A percentile compares a stretch with the other conserved stretches of the same genome.
Conservation (phyloP, 352 stramenopile genomes). For the Aphanomyces invadans region DNA sequence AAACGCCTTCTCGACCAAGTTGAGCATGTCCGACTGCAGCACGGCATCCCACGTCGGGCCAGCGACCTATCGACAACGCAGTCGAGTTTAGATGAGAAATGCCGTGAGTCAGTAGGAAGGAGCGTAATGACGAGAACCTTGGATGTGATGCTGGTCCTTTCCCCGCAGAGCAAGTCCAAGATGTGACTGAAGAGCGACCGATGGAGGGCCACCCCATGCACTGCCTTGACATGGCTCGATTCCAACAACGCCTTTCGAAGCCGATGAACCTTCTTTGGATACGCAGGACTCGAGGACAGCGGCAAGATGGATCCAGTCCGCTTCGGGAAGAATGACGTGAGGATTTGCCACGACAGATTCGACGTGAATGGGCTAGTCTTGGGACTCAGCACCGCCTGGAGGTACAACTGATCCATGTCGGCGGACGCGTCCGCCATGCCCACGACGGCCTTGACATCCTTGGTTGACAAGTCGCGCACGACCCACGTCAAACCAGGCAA, state of each 20-base stretch:
- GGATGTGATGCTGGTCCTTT: background rate
- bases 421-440: background rate
- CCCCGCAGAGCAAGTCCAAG: background rate
- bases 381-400: slow-evolving; percentile 14
- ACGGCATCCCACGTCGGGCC: background rate
- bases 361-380: slow-evolving; percentile 11
- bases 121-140: background rate
- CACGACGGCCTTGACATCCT: slow-evolving; percentile 22
- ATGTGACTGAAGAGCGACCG: slow-evolving; percentile 8
- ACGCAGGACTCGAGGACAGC: slow-evolving; percentile 10
- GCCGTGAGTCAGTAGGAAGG: too few species aligned
- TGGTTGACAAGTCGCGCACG: slow-evolving; percentile 14
- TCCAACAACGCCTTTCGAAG: slow-evolving; percentile 13
- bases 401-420: slow-evolving; percentile 21
- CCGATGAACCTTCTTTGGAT: slow-evolving; percentile 15
- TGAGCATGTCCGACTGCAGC: background rate
- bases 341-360: slow-evolving; percentile 19
- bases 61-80: background rate
- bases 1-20: slow-evolving; percentile 10
- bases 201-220: slow-evolving; percentile 9
- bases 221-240: background rate
- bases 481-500: slow-evolving; percentile 16
- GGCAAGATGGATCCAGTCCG: slow-evolving; percentile 8
- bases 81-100: background rate
- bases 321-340: slow-evolving; percentile 23